Percentiles rank a stretch among this genome's conserved stretches.
These are phyloP conservation scores for Sophora flavescens DNA, from an alignment of 306 rosid species.

Conservation along the genomic window DNA sequence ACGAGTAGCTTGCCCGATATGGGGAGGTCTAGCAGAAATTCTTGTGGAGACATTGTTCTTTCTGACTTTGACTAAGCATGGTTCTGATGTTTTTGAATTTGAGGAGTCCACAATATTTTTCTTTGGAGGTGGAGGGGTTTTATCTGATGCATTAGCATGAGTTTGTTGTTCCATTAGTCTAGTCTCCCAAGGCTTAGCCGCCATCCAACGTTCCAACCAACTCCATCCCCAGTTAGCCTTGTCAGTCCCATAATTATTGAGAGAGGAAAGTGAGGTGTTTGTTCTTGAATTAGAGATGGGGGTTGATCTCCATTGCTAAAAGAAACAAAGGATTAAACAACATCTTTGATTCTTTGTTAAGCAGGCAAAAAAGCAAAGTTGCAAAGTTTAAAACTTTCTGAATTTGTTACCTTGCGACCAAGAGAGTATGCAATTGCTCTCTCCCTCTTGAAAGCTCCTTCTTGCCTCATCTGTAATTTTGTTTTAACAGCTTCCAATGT, in stretches of 20 bases:
- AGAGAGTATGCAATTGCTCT: conserved; percentile 94
- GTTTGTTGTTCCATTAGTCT: conserved; percentile 90
- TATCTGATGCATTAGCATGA: conserved; percentile 55
- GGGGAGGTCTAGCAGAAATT: conserved; percentile 85
- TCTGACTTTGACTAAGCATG: conserved; percentile 66
- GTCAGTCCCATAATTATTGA: conserved; percentile 63
- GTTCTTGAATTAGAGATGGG: conserved; percentile 53
- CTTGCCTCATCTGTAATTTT: conserved; percentile 88
- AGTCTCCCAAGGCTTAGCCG: conserved; percentile 98
- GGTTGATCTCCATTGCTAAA: conserved; percentile 82
- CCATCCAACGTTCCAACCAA: conserved; percentile 99
- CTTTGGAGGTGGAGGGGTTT: conserved; percentile 67
- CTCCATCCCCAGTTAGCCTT: conserved; percentile 92
- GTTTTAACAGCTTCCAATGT: conserved; percentile 82
- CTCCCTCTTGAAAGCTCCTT: conserved; percentile 95
- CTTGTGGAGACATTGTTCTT: conserved; percentile 89
- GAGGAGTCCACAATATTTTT: conserved; percentile 56
- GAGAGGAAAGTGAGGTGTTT: conserved; percentile 52
- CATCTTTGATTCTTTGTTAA: conserved; percentile 3
- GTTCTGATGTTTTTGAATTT: conserved; percentile 55
- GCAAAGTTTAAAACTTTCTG: not conserved
- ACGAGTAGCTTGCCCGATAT: conserved; percentile 67
- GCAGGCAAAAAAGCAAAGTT: not conserved
- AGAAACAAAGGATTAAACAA: not conserved
- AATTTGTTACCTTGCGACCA: conserved; percentile 77